Evolutionary conservation across 2,329 filamentous ascomycete genomes (phyloP).

Genomic region (Lachnellula subtilissima): DNA sequence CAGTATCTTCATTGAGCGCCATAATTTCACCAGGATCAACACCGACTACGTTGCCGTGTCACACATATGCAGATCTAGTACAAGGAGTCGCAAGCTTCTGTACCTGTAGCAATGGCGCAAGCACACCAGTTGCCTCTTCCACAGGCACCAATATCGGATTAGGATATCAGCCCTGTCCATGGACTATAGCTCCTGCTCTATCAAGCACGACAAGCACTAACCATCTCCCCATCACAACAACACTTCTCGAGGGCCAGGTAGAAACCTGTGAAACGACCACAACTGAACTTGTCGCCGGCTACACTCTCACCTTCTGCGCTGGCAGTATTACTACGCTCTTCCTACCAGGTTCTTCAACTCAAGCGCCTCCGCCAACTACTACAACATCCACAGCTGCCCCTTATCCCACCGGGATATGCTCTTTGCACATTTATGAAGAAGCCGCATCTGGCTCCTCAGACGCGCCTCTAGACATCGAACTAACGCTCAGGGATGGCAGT

Average conservation of each 20-base stretch:
- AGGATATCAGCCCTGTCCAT: background rate
- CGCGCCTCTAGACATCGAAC: too few species aligned
- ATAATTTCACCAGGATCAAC: background rate
- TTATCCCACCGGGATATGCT: background rate
- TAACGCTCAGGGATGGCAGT: too few species aligned
- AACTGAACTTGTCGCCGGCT: background rate
- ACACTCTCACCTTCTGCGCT: background rate
- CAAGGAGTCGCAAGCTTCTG: background rate
- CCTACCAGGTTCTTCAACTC: too few species aligned
- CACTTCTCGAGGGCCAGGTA: background rate
- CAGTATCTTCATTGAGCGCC: background rate
- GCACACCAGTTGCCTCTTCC: background rate
- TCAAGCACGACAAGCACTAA: background rate
- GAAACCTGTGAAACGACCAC: background rate
- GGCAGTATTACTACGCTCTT: background rate
- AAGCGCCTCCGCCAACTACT: too few species aligned
- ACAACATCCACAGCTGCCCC: background rate
- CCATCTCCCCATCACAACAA: background rate
- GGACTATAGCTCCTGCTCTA: background rate
- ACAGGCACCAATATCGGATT: background rate
- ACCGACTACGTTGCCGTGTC: background rate
- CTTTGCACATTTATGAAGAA: background rate
- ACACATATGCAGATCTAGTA: background rate
- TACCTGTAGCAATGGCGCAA: background rate
- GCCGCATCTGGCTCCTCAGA: too few species aligned